phyloP scores from a whole-genome alignment of 1,284 basidiomycete species.

The Ustilago nuda region DNA sequence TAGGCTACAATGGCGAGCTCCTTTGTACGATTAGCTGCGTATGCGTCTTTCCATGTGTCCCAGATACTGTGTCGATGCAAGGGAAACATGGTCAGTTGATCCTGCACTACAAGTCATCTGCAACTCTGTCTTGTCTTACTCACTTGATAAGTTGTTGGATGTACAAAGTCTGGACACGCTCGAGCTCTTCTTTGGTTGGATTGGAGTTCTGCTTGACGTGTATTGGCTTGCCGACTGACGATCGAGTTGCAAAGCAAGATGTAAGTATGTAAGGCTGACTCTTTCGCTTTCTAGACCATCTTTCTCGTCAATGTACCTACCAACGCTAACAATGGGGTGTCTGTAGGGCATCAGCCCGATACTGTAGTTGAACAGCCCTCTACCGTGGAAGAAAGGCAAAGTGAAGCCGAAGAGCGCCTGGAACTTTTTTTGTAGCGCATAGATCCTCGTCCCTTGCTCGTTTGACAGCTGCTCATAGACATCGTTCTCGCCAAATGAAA shows the following conservation, averaged over 20 bases:
- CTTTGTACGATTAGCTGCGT: conserved; percentile 63
- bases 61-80: conserved; percentile 51
- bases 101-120: not conserved
- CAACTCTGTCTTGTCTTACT: conserved; percentile 5
- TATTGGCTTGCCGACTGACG: conserved; percentile 82
- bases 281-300: no score
- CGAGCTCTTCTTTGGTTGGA: conserved; percentile 83
- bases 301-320: conserved; percentile 37
- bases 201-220: conserved; percentile 81
- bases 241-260: not conserved
- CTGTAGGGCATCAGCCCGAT: conserved; percentile 89
- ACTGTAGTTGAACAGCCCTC: conserved; percentile 77
- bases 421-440: conserved; percentile 70
- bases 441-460: conserved; percentile 88
- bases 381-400: conserved; percentile 90
- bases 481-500: conserved; percentile 95
- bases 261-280: not conserved
- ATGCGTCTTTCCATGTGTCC: conserved; percentile 68
- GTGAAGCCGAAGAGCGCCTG: conserved; percentile 87
- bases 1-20: conserved; percentile 65
- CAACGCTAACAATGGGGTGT: conserved; percentile 91
- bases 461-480: conserved; percentile 97
- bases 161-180: conserved; percentile 83
- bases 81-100: not conserved
- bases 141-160: conserved; percentile 78